Evolutionary conservation across 495 filamentous ascomycete genomes (phyloP), one percentile per base, ranked within the genome.

Genomic region (Penicillium canescens): DNA sequence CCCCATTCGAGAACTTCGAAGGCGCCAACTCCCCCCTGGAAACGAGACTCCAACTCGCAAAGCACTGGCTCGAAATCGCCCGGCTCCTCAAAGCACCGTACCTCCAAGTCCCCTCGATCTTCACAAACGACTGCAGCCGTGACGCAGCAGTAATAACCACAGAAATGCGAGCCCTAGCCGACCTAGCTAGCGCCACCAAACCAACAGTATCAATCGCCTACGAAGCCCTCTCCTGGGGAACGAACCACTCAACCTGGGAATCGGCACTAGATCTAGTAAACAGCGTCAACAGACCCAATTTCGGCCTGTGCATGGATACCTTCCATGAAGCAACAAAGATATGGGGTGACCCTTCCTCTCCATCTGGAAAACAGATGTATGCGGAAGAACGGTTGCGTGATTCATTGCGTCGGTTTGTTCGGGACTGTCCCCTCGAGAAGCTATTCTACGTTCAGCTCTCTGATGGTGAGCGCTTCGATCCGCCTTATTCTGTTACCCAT

Each of bases 1-100:
- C 90, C 58, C 87, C 88, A 6, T 90, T 91, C 62, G 82, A 83
- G 71, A 85, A 89, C 62, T 89, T 85, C 69, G 87, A 91, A 60
- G 88, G 88, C 18, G 51, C 70, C 20, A 70, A 74, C 42, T 68
- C 66, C 6, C 60, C 73, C 4, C 70, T 82, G 13, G 60, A 82
- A 6, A 71, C 82, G 13, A 78, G 89, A 63, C 71, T 91, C 20
- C 65, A 79, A 10, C 77, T 84, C 54, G 77, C 88, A n/a, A 62
- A 67, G 11, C 70, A 83, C n/a, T 91, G 87, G 87, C 80, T 92
- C 34, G 57, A 79, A 41, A 65, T 90, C 4, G 83, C 82, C 6
- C 75, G 80, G 33, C 67, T 74, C 12, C 75, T 90, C 0, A 50
- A 70, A 2, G 88, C 87, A 3, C 75, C 84, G 51, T 79, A 85